Evolutionary conservation across 768 basidiomycete genomes (phyloP).

Genomic region (Lactarius indigo): DNA sequence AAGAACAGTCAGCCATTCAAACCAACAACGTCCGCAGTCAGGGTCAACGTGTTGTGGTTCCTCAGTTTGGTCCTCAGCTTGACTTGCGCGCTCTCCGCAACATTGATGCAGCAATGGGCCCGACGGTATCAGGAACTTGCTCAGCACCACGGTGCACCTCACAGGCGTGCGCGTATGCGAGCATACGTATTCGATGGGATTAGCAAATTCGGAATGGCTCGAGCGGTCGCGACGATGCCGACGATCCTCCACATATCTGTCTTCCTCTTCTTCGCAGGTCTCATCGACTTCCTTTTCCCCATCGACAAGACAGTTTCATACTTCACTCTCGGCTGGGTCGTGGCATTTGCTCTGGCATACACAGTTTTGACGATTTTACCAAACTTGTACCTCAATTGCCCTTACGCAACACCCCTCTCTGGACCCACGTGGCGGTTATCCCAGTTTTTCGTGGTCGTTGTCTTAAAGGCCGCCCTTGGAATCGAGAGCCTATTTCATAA

Average conservation of each 20-base stretch:
- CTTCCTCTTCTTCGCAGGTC: neutral
- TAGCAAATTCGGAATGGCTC: neutral
- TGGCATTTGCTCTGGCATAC: neutral
- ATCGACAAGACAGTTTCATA: neutral
- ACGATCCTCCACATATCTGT: neutral
- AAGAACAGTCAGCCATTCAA: neutral
- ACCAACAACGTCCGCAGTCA: neutral
- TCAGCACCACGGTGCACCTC: neutral
- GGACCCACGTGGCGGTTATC: neutral
- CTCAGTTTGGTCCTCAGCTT: too few relatives aligned
- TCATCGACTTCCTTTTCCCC: neutral
- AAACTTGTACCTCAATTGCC: neutral
- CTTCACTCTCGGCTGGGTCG: neutral
- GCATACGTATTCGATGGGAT: neutral
- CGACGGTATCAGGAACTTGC: neutral
- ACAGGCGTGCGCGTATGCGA: neutral
- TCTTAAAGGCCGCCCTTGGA: neutral
- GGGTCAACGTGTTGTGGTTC: too few relatives aligned
- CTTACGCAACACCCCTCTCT: neutral
- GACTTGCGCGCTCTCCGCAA: too few relatives aligned
- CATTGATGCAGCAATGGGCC: too few relatives aligned
- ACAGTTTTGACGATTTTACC: neutral
- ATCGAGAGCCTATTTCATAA: neutral
- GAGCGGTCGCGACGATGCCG: neutral
- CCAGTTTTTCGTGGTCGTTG: neutral